Evolutionary conservation across 352 stramenopile genomes (phyloP).

Genomic region (Pythium grandisporangium): DNA sequence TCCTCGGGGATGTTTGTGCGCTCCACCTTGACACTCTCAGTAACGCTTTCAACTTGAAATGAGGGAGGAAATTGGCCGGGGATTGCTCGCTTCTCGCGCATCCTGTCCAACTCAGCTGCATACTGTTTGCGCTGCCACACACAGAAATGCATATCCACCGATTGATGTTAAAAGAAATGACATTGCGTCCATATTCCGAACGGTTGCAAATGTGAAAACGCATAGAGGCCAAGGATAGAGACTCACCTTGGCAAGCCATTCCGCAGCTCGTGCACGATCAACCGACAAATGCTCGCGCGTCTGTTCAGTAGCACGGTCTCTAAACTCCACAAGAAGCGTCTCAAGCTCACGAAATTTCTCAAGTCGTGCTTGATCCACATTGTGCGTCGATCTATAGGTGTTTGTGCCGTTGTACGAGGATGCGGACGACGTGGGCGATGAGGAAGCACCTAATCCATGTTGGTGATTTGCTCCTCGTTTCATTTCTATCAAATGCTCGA

Average conservation of each 20-base stretch:
- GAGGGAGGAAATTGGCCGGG: slow-evolving; percentile 33
- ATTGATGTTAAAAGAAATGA: too few species aligned
- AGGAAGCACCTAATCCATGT: not conserved
- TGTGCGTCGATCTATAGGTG: too few species aligned
- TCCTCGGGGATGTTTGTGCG: slow-evolving; percentile 33
- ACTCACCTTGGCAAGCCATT: slow-evolving; percentile 49
- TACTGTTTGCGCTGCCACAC: slow-evolving; percentile 47
- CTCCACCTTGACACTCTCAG: slow-evolving; percentile 33
- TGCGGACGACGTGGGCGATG: not conserved
- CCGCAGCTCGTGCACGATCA: slow-evolving; percentile 38
- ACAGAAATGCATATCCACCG: not conserved
- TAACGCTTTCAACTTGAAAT: slow-evolving; percentile 29
- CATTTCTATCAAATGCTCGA: slow-evolving; percentile 45
- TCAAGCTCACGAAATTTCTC: slow-evolving; percentile 54
- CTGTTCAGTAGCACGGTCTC: slow-evolving; percentile 33
- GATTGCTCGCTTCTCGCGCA: slow-evolving; percentile 40
- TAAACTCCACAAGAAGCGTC: slow-evolving; percentile 51
- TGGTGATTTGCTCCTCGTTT: slow-evolving; percentile 20
- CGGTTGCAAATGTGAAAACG: too few species aligned
- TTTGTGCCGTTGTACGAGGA: too few species aligned
- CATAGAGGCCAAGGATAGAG: not conserved
- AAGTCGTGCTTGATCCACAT: slow-evolving; percentile 7
- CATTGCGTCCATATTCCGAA: not conserved
- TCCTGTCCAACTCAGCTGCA: slow-evolving; percentile 27
- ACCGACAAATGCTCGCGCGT: slow-evolving; percentile 39